Evolutionary conservation across 2,329 filamentous ascomycete genomes (phyloP).

Genomic region (Hymenoscyphus salicellus): DNA sequence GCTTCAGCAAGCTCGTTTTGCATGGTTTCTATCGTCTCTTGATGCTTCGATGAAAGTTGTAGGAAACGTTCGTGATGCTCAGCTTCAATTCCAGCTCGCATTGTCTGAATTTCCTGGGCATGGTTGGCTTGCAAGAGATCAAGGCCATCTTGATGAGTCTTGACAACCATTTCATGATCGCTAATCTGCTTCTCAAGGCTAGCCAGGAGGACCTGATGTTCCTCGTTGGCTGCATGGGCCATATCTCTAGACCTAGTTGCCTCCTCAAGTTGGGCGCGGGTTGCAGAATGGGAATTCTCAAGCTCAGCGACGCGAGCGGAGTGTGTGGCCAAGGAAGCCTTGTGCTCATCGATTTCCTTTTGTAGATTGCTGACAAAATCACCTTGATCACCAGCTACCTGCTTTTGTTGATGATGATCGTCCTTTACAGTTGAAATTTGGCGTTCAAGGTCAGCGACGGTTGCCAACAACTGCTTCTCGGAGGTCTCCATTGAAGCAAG

Average conservation of each 20-base stretch:
- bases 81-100: conserved; percentile 49
- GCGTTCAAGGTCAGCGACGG: conserved; percentile 69
- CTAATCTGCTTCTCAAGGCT: conserved; percentile 58
- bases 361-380: conserved; percentile 61
- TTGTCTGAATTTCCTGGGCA: conserved; percentile 47
- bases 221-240: conserved; percentile 42
- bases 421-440: conserved; percentile 45
- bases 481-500: conserved; percentile 69
- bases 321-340: conserved; percentile 67
- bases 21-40: conserved; percentile 53
- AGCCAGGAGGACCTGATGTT: conserved; percentile 44
- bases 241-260: conserved; percentile 57
- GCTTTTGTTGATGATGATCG: conserved; percentile 47
- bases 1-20: conserved; percentile 62
- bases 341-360: conserved; percentile 77
- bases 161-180: conserved; percentile 57
- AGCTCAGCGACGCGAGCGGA: conserved; percentile 68
- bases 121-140: conserved; percentile 50
- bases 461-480: conserved; percentile 69
- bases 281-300: conserved; percentile 66
- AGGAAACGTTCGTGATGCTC: conserved; percentile 57
- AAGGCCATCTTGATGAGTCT: conserved; percentile 52
- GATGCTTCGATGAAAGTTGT: conserved; percentile 58
- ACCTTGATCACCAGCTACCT: conserved; percentile 55
- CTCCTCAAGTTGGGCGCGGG: conserved; percentile 66